Conservation (phyloP, 352 stramenopile genomes). For the Globisporangium emineosum region DNA sequence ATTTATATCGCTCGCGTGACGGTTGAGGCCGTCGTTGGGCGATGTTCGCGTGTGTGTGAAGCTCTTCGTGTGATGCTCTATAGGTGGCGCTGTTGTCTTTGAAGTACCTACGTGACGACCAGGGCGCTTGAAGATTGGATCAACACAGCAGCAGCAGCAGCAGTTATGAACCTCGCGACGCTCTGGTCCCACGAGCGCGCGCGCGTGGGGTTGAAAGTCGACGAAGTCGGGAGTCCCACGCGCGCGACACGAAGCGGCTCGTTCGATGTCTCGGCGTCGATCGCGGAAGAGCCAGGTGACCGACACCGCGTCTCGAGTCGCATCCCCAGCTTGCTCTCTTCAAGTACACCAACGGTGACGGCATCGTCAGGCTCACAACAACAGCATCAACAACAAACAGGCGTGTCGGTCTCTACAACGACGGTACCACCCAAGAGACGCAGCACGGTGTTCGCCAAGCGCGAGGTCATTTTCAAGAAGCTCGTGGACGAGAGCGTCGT, state of each 20-base stretch:
- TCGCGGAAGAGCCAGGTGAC: conserved; percentile 6
- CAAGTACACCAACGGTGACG: neutral
- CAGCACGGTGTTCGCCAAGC: conserved; percentile 17
- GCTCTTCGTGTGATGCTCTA: neutral
- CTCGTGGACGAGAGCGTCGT: conserved; percentile 41
- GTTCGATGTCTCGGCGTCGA: conserved; percentile 2
- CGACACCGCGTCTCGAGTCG: neutral
- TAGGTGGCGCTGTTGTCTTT: neutral
- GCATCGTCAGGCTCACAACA: conserved; percentile 3
- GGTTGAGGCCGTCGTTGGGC: neutral
- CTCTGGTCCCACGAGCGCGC: conserved; percentile 55
- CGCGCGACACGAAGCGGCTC: neutral
- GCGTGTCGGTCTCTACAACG: neutral
- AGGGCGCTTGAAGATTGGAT: neutral
- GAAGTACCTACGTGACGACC: neutral
- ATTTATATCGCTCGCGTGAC: neutral
- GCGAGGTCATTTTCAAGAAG: conserved; percentile 28
- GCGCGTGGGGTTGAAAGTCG: conserved; percentile 25
- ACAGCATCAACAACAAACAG: conserved; percentile 11
- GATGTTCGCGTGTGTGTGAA: neutral
- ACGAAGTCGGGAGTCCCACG: neutral
- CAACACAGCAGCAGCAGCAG: neutral
- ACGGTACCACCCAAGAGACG: neutral
- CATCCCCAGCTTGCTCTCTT: neutral
- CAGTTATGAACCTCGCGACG: conserved; percentile 44